Evolutionary conservation across 2,329 filamentous ascomycete genomes (phyloP), one percentile per base, ranked within the genome.

Genomic region (Bipolaris cookei): DNA sequence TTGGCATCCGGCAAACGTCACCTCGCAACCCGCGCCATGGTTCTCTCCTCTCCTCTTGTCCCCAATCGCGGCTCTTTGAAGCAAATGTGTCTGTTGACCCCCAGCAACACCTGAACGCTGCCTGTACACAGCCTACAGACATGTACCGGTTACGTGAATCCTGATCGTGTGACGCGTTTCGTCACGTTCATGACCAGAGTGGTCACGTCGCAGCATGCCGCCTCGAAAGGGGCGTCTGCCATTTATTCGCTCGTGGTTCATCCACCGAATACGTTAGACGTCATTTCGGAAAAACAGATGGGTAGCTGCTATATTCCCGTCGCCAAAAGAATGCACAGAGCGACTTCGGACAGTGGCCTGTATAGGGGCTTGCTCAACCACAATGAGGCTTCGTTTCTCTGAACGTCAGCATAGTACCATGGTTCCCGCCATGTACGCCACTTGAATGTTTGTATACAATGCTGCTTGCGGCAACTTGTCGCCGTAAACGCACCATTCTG

Each of bases 1-100:
- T 18, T 41, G 11, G 18, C 28, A 35, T n/a, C 54, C 49, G 49
- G 20, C 5, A 57, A 59, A 59, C 49, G 45, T 59, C 53, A 56
- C 49, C 35, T 39, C 28, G 44, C 35, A 51, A 46, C 37, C 32
- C 41, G 45, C 35, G 28, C 57, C 57, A 46, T 53, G 28, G 44
- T 42, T 50, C 47, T 44, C 47, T 44, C 43, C 37, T n/a, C 35
- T 32, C 48, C 16, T 30, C 55, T 38, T 25, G 3, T 13, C 16
- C 28, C 20, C 37, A 38, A 48, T 48, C 23, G n/a, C 42, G 44
- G 44, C 46, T n/a, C 35, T n/a, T 34, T 20, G 38, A 11, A 21
- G 20, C 25, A 25, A 20, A 18, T n/a, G 20, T 23, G 38, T 25
- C 18, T 28, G 7, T 18, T 21, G 3, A 25, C 25, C 6, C 6